Base-by-base conservation (phyloP, 2,329 filamentous ascomycete genomes). In the Dryadomyces quercus-mongolicae region DNA sequence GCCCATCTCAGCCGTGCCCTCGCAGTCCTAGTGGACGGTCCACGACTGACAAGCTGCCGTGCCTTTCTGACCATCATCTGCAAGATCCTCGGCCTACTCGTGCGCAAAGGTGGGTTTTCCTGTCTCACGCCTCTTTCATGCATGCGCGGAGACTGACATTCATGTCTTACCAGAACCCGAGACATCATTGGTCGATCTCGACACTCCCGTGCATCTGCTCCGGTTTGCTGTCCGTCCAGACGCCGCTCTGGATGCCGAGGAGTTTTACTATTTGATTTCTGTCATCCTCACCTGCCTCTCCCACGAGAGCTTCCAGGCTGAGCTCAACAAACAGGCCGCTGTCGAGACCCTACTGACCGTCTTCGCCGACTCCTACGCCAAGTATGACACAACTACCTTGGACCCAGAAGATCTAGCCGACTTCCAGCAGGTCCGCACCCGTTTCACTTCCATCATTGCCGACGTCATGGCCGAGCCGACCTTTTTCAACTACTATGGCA, bases 261-360 rank as follows among this genome's bases (percentile, higher is more conserved):
- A 78, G 58, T 82, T 82, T 59, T 65, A 76, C 43, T 67, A 70
- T 3, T 68, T 81, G 15, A 67, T 72, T 3, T 74, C 76, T 2
- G 74, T 76, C 0, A 76, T 78, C 1, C 68, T 78, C 1, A 70
- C 74, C 10, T 84, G 83, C 59, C 73, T 85, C 12, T 71, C 77
- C 25, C 70, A 76, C 55, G 71, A 76, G 44, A 65, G 66, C 2
- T 73, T 81, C 57, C 80, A 83, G 60, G 63, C 69, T 9, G 66
- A 63, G 8, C 67, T 82, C 22, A 62, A 83, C 6, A 63, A 65
- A 1, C 61, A 65, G 1, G 61, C 64, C 20, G 64, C 69, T 48
- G 59, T 77, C 46, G 60, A 65, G 5, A 60, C 73, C 4, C 72
- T 82, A 49, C 66, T 82, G 20, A 60, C 66, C 4, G 69, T 72